Percentiles rank a stretch among this genome's conserved stretches.
phyloP scores from a whole-genome alignment of 2,329 filamentous ascomycete species.

The Davidsoniella eucalypti region DNA sequence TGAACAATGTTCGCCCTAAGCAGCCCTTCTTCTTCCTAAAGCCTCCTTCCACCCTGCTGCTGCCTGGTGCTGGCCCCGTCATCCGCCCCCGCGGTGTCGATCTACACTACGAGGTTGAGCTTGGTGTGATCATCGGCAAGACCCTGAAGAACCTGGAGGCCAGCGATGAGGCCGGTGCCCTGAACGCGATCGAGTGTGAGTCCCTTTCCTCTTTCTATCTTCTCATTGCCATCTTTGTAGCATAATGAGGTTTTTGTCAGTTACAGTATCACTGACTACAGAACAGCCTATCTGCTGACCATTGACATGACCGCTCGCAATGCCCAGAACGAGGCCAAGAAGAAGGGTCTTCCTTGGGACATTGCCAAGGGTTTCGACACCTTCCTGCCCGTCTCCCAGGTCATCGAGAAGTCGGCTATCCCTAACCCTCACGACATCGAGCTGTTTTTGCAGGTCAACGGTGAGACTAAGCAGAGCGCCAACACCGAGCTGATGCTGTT shows the following conservation, averaged over 20 bases:
- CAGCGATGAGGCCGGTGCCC: constrained; percentile 55
- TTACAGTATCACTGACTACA: not conserved
- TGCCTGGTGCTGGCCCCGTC: constrained; percentile 62
- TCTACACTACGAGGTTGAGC: constrained; percentile 89
- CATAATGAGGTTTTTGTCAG: too few species aligned
- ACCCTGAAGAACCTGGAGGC: constrained; percentile 57
- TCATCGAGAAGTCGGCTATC: constrained; percentile 66
- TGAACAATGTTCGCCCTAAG: constrained; percentile 74
- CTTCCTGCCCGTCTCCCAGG: constrained; percentile 71
- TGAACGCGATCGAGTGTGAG: constrained; percentile 67
- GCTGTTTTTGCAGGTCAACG: constrained; percentile 74
- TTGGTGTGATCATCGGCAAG: constrained; percentile 79
- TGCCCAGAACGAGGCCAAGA: constrained; percentile 90
- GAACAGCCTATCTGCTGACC: constrained; percentile 62
- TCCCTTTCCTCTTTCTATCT: constrained; percentile 3
- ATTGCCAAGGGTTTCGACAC: constrained; percentile 98
- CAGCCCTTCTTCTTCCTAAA: constrained; percentile 99
- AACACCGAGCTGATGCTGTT: constrained; percentile 92
- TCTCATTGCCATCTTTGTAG: not conserved
- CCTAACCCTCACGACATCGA: constrained; percentile 78
- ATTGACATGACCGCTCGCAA: constrained; percentile 98
- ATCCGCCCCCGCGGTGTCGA: constrained; percentile 68
- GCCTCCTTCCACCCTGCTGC: constrained; percentile 70
- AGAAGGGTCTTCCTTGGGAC: constrained; percentile 87
- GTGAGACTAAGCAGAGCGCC: constrained; percentile 61